Evolutionary conservation across 1,139 yeast genomes (phyloP).

Genomic region (Saccharomyces hybrid): DNA sequence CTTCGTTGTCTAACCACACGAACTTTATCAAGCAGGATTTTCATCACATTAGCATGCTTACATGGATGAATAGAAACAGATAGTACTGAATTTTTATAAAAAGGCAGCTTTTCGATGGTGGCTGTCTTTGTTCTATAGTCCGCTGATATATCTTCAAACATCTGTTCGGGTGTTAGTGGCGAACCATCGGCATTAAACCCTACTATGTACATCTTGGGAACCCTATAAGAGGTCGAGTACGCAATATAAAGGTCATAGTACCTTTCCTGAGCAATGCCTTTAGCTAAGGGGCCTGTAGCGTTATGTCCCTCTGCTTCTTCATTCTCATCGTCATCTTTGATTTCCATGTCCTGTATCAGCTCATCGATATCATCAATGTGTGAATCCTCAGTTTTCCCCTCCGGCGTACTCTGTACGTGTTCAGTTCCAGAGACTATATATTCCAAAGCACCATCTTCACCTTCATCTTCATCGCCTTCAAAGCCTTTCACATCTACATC

Average conservation of each 20-base stretch:
- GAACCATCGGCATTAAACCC: constrained; percentile 81
- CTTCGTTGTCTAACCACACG: constrained; percentile 41
- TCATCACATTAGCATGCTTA: constrained; percentile 91
- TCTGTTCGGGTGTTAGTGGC: constrained; percentile 78
- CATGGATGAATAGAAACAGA: constrained; percentile 95
- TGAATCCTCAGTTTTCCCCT: constrained; percentile 3
- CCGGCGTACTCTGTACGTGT: constrained; percentile 9
- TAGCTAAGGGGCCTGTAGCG: background rate
- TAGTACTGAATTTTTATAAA: constrained; percentile 58
- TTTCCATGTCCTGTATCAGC: constrained; percentile 35
- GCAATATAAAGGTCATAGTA: constrained; percentile 83
- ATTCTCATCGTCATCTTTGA: constrained; percentile 39
- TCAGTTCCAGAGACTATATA: constrained; percentile 1
- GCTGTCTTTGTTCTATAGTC: constrained; percentile 95
- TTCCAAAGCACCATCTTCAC: constrained; percentile 14
- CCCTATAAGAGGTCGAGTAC: constrained; percentile 90
- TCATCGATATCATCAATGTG: constrained; percentile 37
- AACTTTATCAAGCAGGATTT: constrained; percentile 66
- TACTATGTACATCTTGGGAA: constrained; percentile 86
- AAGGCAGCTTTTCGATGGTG: constrained; percentile 89
- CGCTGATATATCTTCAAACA: constrained; percentile 89
- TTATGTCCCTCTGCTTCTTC: constrained; percentile 33
- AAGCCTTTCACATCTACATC: constrained; percentile 35
- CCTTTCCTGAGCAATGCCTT: constrained; percentile 40
- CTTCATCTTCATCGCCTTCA: constrained; percentile 28